Evolutionary conservation across 495 filamentous ascomycete genomes (phyloP), one percentile per base, ranked within the genome.

Genomic region (Alectoria sarmentosa): DNA sequence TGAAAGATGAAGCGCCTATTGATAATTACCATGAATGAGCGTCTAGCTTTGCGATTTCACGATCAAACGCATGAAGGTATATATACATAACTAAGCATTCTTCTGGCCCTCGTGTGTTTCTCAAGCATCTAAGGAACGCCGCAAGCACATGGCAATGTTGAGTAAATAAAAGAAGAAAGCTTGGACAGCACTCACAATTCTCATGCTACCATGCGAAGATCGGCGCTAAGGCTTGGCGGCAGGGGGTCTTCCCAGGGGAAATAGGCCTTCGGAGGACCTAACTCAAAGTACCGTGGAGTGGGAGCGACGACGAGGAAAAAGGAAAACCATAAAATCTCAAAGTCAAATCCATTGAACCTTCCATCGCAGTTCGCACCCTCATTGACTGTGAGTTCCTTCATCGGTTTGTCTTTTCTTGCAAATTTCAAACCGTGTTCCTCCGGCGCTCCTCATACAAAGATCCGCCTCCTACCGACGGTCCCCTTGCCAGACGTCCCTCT

Each of bases 1-100:
- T 82, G 6, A 73, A 82, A 73, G 63, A 70, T 15, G 80, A 82
- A 23, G 76, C 80, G 10, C 71, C 75, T n/a, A 26, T 79, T 44
- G 61, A 63, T 32, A 56, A 17, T 57, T 63, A 42, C 26, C 49
- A 63, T 56, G 1, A 1, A 13, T 28, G 58, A 60, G 15, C 15
- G 52, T 55, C 11, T 21, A 7, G 28, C 17, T 55, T 34, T 55
- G 52, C 52, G 17, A 55, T 21, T 0, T 1, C 4, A 55, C 11
- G 3, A 21, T 34, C 8, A 6, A 34, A n/a, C 34, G 8, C 3
- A 34, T 21, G 4, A 8, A 55, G 52, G 17, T 34, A 55, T 55
- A 34, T 7, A 55, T 7, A 7, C 6, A 15, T 8, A 34, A 32
- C 13, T 15, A 21, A 55, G 2, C 3, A 3, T 21, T 6, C 6